phyloP scores from a whole-genome alignment of 1,284 basidiomycete genomes.

The Ganoderma resinaceum region DNA sequence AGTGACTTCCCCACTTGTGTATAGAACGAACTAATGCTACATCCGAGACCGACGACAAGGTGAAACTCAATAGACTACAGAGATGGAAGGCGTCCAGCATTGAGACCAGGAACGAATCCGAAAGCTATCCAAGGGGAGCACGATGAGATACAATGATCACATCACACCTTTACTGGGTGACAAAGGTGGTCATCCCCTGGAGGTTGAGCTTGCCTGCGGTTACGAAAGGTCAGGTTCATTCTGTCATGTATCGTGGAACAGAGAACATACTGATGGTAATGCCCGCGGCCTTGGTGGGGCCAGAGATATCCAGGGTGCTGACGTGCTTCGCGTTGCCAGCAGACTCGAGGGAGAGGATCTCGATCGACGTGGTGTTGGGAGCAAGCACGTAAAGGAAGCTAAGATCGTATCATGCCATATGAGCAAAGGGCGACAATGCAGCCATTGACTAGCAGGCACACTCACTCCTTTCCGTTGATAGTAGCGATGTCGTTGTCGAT shows the following conservation, averaged over 20 bases:
- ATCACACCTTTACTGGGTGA: constrained; percentile 30
- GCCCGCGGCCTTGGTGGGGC: constrained; percentile 45
- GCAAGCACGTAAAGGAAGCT: constrained; percentile 54
- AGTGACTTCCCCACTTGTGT: constrained; percentile 13
- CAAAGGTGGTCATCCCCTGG: constrained; percentile 52
- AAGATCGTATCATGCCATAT: background rate
- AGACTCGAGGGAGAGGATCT: constrained; percentile 49
- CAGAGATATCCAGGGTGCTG: constrained; percentile 50
- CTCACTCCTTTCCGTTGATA: constrained; percentile 53
- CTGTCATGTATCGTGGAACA: background rate
- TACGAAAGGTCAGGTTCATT: background rate
- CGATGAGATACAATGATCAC: background rate
- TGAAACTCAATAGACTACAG: background rate
- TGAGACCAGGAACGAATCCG: background rate
- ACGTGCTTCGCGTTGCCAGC: constrained; percentile 48
- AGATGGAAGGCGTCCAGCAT: background rate
- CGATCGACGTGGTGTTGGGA: constrained; percentile 46
- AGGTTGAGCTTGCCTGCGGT: constrained; percentile 44
- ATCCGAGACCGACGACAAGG: constrained; percentile 1
- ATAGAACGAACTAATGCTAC: constrained; percentile 16
- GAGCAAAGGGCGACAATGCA: background rate
- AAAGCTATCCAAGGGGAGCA: no score
- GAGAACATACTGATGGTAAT: constrained; percentile 45
- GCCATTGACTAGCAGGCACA: constrained; percentile 9
- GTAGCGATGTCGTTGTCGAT: constrained; percentile 56